Percentiles rank a stretch among this genome's conserved stretches.
These are phyloP conservation scores for Ceratorhiza oryzae-sativae DNA, from an alignment of 1,284 basidiomycete genomes.

Conservation along the genomic window DNA sequence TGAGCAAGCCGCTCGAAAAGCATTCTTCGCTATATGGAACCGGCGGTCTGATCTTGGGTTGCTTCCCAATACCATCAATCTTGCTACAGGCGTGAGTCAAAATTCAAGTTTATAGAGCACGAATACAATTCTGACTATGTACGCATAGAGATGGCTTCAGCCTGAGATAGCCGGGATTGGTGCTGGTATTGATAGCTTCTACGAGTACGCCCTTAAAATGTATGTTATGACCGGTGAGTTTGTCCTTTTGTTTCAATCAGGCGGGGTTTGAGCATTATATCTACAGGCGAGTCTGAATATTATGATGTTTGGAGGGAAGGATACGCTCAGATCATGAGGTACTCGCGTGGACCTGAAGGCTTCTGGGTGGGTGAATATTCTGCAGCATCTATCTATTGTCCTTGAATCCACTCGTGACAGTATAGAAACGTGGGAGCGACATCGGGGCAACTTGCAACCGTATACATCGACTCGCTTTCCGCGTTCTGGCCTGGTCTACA, in stretches of 20 bases:
- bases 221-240: slow-evolving; percentile 81
- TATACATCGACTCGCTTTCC: slow-evolving; percentile 81
- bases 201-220: slow-evolving; percentile 62
- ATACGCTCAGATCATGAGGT: slow-evolving; percentile 87
- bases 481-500: slow-evolving; percentile 86
- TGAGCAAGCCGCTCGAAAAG: slow-evolving; percentile 82
- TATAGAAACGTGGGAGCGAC: slow-evolving; percentile 82
- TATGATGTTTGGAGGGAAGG: slow-evolving; percentile 88
- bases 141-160: slow-evolving; percentile 67
- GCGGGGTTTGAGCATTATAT: slow-evolving; percentile 38
- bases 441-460: slow-evolving; percentile 72
- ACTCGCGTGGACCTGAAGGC: slow-evolving; percentile 80
- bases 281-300: slow-evolving; percentile 81
- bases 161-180: slow-evolving; percentile 84
- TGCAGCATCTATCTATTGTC: not conserved
- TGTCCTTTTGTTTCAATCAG: not conserved
- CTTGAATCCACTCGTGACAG: slow-evolving; percentile 52
- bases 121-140: slow-evolving; percentile 6
- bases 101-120: not conserved
- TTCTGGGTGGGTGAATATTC: slow-evolving; percentile 69
- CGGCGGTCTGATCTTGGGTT: slow-evolving; percentile 80
- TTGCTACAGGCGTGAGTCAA: slow-evolving; percentile 71
- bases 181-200: slow-evolving; percentile 93
- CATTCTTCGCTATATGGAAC: slow-evolving; percentile 94
- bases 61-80: slow-evolving; percentile 88